phyloP scores from a whole-genome alignment of 306 rosid genomes.

The Vicia villosa region DNA sequence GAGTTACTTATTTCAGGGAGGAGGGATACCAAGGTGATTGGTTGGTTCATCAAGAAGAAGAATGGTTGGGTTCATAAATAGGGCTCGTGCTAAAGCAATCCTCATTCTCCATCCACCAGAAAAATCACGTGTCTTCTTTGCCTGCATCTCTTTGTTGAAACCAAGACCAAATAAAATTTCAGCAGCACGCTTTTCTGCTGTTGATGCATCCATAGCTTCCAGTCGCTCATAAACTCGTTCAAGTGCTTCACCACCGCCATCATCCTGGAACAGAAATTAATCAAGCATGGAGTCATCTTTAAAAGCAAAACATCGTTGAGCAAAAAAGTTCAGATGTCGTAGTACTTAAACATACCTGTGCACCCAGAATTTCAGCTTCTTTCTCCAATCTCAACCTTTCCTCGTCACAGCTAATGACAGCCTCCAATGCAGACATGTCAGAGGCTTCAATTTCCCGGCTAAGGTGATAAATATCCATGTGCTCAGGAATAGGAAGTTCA shows the following conservation, averaged over 20 bases:
- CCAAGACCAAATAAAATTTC: conserved; percentile 95
- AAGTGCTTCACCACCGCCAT: conserved; percentile 94
- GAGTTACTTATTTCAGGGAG: conserved; percentile 12
- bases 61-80: conserved; percentile 94
- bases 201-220: conserved; percentile 90
- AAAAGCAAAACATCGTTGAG: background rate
- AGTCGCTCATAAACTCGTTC: conserved; percentile 90
- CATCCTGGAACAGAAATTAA: conserved; percentile 57
- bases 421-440: conserved; percentile 91
- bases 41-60: conserved; percentile 97
- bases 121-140: conserved; percentile 87
- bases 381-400: conserved; percentile 86
- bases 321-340: background rate
- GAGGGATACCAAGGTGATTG: conserved; percentile 82
- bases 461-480: conserved; percentile 95
- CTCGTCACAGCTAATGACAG: conserved; percentile 92
- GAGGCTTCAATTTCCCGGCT: conserved; percentile 95
- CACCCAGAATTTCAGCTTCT: conserved; percentile 82
- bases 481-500: conserved; percentile 97
- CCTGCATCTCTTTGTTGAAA: conserved; percentile 91
- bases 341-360: conserved; percentile 60
- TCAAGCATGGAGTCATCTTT: background rate
- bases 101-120: conserved; percentile 99
- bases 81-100: conserved; percentile 93
- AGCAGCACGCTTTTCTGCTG: conserved; percentile 99